Base-by-base conservation (phyloP, 495 filamentous ascomycete genomes). In the Penicillium silybi region DNA sequence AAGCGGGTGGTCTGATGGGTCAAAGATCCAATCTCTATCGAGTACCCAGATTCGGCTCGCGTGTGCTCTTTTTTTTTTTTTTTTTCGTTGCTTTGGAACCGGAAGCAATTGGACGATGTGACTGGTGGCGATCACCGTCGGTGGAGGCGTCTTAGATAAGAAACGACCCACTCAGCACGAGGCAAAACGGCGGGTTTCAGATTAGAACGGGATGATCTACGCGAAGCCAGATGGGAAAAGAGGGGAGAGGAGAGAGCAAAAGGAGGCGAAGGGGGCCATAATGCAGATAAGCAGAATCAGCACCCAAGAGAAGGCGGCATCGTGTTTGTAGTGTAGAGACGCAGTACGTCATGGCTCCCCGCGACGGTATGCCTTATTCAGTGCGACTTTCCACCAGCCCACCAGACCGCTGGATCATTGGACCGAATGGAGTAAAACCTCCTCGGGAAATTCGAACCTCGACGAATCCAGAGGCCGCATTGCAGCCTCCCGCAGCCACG, bases 1-100 rank as follows among this genome's bases (percentile, higher is more conserved):
- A 32, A 22, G 9, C 37, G 51, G 29, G 43, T 52, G 52, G 52
- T 48, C 32, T 54, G 52, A 54, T 46, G 13, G n/a, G 18, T 18
- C 11, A 4, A 32, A 23, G 22, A 44, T 27, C 41, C 34, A 17
- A 18, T 54, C 52, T 54, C 52, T 26, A 40, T 39, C 16, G 15
- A 44, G 4, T 45, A 38, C 22, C 45, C 41, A 11, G 22, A 44
- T 54, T 54, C 29, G 52, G 52, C 13, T 19, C 35, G 17, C 26
- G 46, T 48, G 50, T 40, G 50, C 17, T 41, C 46, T 40, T 47
- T 26, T 34, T 44, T 29, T 23, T 22, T 16, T 47, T 46, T 54
- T 50, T 50, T 29, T 48, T 49, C 20, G 15, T 42, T 57, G 48
- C 54, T 46, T 53, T 40, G 40, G 26, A 19, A 37, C 19, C 41